Conservation (phyloP, 139 green algal species). For the Closterium sp. region DNA sequence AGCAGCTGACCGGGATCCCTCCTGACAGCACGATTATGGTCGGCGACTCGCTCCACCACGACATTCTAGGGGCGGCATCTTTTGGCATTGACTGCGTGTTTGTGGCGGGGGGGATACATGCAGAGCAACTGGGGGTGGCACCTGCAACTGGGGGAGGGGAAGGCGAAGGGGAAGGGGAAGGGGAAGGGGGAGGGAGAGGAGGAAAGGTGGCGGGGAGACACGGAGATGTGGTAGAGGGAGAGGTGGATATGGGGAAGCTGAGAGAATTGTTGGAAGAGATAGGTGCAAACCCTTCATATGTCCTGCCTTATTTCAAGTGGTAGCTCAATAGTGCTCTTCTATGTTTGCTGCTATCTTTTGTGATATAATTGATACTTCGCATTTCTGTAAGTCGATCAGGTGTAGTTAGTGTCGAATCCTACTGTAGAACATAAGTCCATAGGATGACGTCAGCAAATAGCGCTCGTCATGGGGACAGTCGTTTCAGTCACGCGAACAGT, state of each 20-base stretch:
- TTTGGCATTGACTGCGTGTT: conserved; percentile 39
- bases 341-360: too few species aligned
- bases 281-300: conserved; percentile 7
- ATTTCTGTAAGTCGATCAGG: too few species aligned
- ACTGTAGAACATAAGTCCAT: too few species aligned
- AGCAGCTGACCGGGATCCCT: conserved; percentile 27
- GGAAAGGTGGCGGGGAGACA: too few species aligned
- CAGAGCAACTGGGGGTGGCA: conserved; percentile 15
- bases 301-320: conserved; percentile 34
- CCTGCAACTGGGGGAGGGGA: not conserved
- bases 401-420: too few species aligned
- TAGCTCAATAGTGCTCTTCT: too few species aligned
- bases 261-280: conserved; percentile 9
- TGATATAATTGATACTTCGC: too few species aligned
- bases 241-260: not conserved
- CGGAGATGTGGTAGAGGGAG: not conserved
- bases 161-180: too few species aligned
- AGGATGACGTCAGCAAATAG: too few species aligned
- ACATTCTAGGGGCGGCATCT: conserved; percentile 23
- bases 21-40: conserved; percentile 3
- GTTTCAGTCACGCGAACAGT: too few species aligned
- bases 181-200: too few species aligned
- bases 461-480: too few species aligned
- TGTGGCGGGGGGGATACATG: conserved; percentile 46
- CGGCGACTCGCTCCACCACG: conserved; percentile 46